Conservation (phyloP, 306 rosid genomes). For the Benincasa hispida region DNA sequence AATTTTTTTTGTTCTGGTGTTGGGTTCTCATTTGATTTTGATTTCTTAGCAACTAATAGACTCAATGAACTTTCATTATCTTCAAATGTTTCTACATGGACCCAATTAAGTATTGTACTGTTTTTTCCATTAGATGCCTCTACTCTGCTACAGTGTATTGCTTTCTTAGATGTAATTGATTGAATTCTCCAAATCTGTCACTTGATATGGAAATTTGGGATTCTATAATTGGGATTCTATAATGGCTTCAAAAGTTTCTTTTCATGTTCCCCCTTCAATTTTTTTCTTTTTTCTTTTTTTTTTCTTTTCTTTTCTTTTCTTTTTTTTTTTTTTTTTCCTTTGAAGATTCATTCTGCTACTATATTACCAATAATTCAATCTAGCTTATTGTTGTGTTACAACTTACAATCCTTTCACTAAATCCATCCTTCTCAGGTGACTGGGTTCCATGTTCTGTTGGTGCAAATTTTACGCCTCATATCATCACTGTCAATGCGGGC, state of each 20-base stretch:
- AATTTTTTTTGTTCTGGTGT: background rate
- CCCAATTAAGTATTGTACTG: background rate
- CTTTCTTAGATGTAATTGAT: background rate
- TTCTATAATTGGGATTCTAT: background rate
- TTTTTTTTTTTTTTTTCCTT: no score
- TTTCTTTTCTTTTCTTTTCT: no score
- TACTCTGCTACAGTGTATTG: background rate
- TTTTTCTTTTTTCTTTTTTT: no score
- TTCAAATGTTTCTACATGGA: background rate
- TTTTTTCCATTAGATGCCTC: background rate
- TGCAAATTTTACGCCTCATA: slow-evolving; percentile 86
- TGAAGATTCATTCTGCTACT: background rate
- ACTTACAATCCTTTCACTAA: background rate
- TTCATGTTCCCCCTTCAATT: background rate
- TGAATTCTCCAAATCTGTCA: background rate
- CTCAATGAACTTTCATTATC: background rate
- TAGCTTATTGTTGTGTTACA: background rate
- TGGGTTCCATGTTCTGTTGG: slow-evolving; percentile 88
- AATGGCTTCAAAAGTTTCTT: background rate
- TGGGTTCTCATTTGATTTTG: background rate
- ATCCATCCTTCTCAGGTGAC: slow-evolving; percentile 40
- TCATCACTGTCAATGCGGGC: slow-evolving; percentile 79
- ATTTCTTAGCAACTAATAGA: background rate
- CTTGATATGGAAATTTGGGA: background rate
- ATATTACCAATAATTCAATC: background rate